phyloP scores from a whole-genome alignment of 192 early-diverging fungal species.

The Chytriomyces sp. region DNA sequence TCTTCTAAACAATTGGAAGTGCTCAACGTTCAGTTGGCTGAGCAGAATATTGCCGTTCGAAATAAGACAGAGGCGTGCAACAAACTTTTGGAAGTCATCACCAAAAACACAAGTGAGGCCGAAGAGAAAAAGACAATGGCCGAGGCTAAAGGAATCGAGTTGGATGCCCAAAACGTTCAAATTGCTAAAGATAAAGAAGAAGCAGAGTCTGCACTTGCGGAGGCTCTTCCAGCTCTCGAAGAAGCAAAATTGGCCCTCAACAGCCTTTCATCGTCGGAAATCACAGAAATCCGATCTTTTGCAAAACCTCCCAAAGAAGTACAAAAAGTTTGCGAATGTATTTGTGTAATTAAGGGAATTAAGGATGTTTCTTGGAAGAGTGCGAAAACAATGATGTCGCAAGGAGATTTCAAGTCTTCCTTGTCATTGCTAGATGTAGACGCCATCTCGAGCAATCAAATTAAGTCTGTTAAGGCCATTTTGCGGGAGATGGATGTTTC shows the following conservation, averaged over 20 bases:
- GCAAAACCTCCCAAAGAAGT: slow-evolving; percentile 67
- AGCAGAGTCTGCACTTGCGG: slow-evolving; percentile 62
- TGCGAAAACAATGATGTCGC: slow-evolving; percentile 66
- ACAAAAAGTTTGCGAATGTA: slow-evolving; percentile 67
- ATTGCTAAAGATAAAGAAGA: slow-evolving; percentile 72
- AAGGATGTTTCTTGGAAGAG: slow-evolving; percentile 70
- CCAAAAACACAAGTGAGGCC: slow-evolving; percentile 57
- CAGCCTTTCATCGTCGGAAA: slow-evolving; percentile 60
- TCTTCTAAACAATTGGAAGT: slow-evolving; percentile 61
- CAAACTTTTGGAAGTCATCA: slow-evolving; percentile 65
- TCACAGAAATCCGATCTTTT: slow-evolving; percentile 64
- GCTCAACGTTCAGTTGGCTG: slow-evolving; percentile 59
- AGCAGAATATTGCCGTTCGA: slow-evolving; percentile 64
- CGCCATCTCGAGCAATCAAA: slow-evolving; percentile 53
- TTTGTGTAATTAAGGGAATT: slow-evolving; percentile 65
- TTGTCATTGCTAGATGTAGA: slow-evolving; percentile 56
- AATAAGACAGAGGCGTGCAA: slow-evolving; percentile 68
- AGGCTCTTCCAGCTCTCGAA: slow-evolving; percentile 62
- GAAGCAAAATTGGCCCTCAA: slow-evolving; percentile 58
- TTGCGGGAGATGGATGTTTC: slow-evolving; percentile 65
- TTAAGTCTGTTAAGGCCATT: slow-evolving; percentile 59
- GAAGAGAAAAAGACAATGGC: slow-evolving; percentile 66
- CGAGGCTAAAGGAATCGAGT: slow-evolving; percentile 57
- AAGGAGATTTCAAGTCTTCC: slow-evolving; percentile 62
- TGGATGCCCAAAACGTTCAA: slow-evolving; percentile 58